A percentile compares a stretch with the other conserved stretches of the same genome.
Conservation (phyloP, 768 basidiomycete species). For the Flagelloscypha sp. region DNA sequence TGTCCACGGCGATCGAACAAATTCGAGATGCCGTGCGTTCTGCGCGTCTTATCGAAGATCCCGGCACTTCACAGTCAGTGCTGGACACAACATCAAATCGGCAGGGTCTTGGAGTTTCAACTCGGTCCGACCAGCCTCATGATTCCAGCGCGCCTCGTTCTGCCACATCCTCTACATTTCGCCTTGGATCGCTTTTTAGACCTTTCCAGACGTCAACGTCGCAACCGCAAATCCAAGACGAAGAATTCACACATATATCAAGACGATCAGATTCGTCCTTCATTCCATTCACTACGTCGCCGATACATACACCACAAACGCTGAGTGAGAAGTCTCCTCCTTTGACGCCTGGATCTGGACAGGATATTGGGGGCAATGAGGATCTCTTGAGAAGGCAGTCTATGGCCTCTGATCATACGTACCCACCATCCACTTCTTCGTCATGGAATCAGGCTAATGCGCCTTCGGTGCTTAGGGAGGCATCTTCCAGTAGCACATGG, state of each 20-base stretch:
- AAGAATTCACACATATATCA: slow-evolving; percentile 69
- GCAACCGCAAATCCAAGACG: slow-evolving; percentile 19
- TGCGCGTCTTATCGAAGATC: slow-evolving; percentile 34
- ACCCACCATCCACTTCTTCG: slow-evolving; percentile 63
- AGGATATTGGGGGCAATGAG: too few relatives aligned
- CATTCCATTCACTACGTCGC: slow-evolving; percentile 48
- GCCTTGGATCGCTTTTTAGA: slow-evolving; percentile 55
- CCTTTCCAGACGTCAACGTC: slow-evolving; percentile 53
- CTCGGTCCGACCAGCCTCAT: slow-evolving; percentile 14
- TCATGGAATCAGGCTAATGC: slow-evolving; percentile 40
- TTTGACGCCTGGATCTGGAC: too few relatives aligned
- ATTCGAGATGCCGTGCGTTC: slow-evolving; percentile 71
- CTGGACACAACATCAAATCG: slow-evolving; percentile 68
- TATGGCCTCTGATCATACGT: slow-evolving; percentile 79
- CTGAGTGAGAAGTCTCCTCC: too few relatives aligned
- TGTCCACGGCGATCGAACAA: slow-evolving; percentile 66
- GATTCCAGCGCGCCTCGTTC: too few relatives aligned
- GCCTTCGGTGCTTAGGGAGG: slow-evolving; percentile 41
- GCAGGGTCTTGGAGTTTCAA: too few relatives aligned
- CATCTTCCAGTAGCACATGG: slow-evolving; percentile 33
- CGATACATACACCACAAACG: too few relatives aligned
- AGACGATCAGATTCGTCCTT: slow-evolving; percentile 49
- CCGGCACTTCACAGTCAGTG: slow-evolving; percentile 27
- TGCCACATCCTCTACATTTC: slow-evolving; percentile 44
- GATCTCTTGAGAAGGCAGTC: too few relatives aligned